phyloP scores from a whole-genome alignment of 805 yeast genomes.

The Candida tammaniensis region DNA sequence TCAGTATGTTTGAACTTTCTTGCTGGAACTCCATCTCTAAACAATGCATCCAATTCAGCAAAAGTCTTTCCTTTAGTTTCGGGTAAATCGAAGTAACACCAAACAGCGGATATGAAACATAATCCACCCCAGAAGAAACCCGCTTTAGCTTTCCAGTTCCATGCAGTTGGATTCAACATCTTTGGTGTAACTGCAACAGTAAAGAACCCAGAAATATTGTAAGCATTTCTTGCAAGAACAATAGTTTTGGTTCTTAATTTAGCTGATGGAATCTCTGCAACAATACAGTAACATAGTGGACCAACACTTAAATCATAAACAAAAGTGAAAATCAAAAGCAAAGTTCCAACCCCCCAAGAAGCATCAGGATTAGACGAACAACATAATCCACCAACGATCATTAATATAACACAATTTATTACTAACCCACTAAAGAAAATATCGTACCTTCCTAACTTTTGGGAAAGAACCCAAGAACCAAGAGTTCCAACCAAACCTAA shows the following conservation, averaged over 20 bases:
- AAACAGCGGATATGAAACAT: conserved; percentile 25
- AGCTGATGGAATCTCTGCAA: conserved; percentile 34
- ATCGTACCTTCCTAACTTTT: conserved; percentile 37
- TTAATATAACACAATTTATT: conserved; percentile 29
- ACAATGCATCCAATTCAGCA: conserved; percentile 58
- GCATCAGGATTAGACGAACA: conserved; percentile 20
- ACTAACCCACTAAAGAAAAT: conserved; percentile 37
- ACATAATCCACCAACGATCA: conserved; percentile 44
- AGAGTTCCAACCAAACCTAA: conserved; percentile 44
- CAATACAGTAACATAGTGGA: conserved; percentile 36
- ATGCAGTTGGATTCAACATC: conserved; percentile 42
- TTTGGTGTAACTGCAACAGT: conserved; percentile 30
- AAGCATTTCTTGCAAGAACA: conserved; percentile 35
- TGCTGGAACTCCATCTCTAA: conserved; percentile 35
- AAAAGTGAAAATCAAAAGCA: conserved; percentile 44
- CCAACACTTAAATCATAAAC: conserved; percentile 42
- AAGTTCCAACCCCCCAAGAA: conserved; percentile 45
- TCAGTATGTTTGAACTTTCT: conserved; percentile 41
- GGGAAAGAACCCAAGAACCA: conserved; percentile 42
- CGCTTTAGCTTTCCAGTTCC: conserved; percentile 46
- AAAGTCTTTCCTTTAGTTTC: conserved; percentile 57
- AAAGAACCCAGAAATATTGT: conserved; percentile 32
- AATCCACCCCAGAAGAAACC: conserved; percentile 43
- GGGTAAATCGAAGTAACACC: conserved; percentile 53
- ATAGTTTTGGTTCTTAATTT: conserved; percentile 34